Evolutionary conservation across 306 rosid genomes (phyloP).

Genomic region (Quillaja saponaria): DNA sequence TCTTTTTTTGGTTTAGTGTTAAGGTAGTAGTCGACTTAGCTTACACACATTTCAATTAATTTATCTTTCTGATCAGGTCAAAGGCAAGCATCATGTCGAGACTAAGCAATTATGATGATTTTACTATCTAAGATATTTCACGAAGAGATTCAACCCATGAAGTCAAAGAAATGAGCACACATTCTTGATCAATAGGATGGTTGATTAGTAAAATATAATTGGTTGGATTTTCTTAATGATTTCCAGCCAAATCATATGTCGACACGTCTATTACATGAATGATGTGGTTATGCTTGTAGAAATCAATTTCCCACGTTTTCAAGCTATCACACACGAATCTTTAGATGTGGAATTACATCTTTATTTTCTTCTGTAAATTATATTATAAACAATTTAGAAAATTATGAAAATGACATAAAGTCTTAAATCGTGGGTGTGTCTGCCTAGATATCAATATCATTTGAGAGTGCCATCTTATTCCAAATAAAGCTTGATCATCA

Average conservation of each 20-base stretch:
- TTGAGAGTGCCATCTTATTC: constrained; percentile 39
- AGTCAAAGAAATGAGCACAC: too few species aligned
- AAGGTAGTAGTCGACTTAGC: too few species aligned
- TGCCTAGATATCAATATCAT: constrained; percentile 39
- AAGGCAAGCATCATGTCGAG: too few species aligned
- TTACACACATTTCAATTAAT: too few species aligned
- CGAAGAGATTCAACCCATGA: too few species aligned
- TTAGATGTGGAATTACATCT: constrained; percentile 34
- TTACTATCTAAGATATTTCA: too few species aligned
- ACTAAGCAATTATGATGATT: too few species aligned
- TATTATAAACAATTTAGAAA: constrained; percentile 14
- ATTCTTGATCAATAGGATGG: neutral
- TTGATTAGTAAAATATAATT: too few species aligned
- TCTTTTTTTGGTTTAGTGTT: too few species aligned
- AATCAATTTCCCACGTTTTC: constrained; percentile 77
- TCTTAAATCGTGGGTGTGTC: constrained; percentile 36
- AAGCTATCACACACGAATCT: constrained; percentile 72
- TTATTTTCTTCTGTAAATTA: neutral
- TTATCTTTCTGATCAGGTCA: too few species aligned
- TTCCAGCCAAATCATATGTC: constrained; percentile 53
- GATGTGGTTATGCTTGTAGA: constrained; percentile 63
- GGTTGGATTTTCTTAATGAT: constrained; percentile 17
- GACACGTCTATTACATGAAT: neutral
- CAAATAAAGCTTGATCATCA: neutral
- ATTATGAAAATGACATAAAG: constrained; percentile 67